Percentiles rank a stretch among this genome's conserved stretches.
phyloP scores from a whole-genome alignment of 208 protist species.

The Porcisia hertigi region DNA sequence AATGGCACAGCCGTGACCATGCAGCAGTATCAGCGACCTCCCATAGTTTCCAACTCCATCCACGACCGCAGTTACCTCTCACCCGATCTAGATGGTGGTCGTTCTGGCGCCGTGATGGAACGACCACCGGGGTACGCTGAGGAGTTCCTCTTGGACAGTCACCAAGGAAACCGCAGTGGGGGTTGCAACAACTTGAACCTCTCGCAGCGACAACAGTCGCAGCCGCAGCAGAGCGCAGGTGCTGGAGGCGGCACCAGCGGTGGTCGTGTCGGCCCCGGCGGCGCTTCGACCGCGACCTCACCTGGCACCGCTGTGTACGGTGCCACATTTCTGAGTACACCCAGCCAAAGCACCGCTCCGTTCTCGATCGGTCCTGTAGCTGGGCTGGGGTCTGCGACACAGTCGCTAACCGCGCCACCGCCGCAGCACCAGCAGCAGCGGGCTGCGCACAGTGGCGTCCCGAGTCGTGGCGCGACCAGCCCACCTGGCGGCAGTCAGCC shows the following conservation, averaged over 20 bases:
- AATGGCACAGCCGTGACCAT: constrained; percentile 25
- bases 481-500: constrained; percentile 18
- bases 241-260: background rate
- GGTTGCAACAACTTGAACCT: background rate
- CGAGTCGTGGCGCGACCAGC: constrained; percentile 11
- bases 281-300: constrained; percentile 3
- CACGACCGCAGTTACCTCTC: constrained; percentile 1
- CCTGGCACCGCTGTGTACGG: constrained; percentile 4
- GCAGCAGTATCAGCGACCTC: constrained; percentile 6
- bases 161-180: background rate
- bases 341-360: background rate
- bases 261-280: background rate
- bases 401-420: background rate
- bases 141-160: background rate
- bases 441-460: background rate
- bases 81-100: background rate
- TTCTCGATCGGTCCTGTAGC: background rate
- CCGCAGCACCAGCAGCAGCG: constrained; percentile 14
- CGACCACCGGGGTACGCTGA: background rate
- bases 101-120: background rate
- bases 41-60: background rate
- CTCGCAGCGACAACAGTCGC: background rate
- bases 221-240: background rate
- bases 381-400: constrained; percentile 1
- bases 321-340: constrained; percentile 5